Evolutionary conservation across 2,329 filamentous ascomycete species (phyloP).

Genomic region (Alternaria brassicicola): DNA sequence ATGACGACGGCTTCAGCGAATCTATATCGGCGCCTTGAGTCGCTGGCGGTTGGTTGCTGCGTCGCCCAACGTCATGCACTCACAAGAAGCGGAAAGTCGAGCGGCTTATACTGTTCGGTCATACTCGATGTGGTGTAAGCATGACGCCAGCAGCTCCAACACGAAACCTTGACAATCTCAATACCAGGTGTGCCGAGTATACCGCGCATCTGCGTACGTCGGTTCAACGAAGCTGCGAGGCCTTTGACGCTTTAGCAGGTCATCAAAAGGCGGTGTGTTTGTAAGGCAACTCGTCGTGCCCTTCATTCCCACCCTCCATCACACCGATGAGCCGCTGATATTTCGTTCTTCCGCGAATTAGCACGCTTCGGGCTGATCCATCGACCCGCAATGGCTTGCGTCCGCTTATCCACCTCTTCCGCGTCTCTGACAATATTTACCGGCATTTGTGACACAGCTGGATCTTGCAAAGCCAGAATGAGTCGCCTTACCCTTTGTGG

Average conservation of each 20-base stretch:
- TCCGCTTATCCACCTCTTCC: constrained; percentile 23
- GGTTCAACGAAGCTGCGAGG: neutral
- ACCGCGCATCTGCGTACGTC: neutral
- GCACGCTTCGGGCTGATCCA: constrained; percentile 16
- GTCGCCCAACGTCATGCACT: constrained; percentile 26
- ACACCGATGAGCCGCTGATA: constrained; percentile 22
- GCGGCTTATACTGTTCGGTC: constrained; percentile 3
- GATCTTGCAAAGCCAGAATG: constrained; percentile 4
- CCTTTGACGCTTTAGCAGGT: neutral
- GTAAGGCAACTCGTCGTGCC: constrained; percentile 5
- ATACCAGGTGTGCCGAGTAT: neutral
- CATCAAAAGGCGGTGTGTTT: constrained; percentile 22
- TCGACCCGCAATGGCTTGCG: constrained; percentile 23
- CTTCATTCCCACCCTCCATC: constrained; percentile 16
- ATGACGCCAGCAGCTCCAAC: constrained; percentile 16
- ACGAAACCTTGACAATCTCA: constrained; percentile 1
- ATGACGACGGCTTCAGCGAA: constrained; percentile 19
- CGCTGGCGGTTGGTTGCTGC: constrained; percentile 27
- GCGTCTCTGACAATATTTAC: constrained; percentile 12
- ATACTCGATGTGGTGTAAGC: constrained; percentile 12
- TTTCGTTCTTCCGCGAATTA: constrained; percentile 23
- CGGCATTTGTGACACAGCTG: constrained; percentile 18
- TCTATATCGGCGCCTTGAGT: constrained; percentile 21
- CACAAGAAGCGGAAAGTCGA: constrained; percentile 17
- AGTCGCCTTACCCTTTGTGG: neutral